A percentile compares a stretch with the other conserved stretches of the same genome.
phyloP scores from a whole-genome alignment of 805 yeast genomes.

The Yamadazyma phyllophila region DNA sequence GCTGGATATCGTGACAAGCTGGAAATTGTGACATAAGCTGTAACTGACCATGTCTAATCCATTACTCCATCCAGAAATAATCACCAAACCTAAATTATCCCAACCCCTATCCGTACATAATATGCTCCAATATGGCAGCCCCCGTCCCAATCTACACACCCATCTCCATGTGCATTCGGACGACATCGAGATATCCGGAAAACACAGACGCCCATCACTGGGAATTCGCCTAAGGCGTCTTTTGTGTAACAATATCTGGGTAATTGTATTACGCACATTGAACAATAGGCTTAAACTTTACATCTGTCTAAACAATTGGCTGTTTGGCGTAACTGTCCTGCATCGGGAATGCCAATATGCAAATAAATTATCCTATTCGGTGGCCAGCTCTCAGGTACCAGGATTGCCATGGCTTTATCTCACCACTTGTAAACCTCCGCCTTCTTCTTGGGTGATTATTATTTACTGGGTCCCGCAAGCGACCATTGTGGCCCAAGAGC shows the following conservation, averaged over 20 bases:
- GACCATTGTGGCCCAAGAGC: not conserved
- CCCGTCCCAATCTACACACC: not conserved
- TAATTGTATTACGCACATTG: not conserved
- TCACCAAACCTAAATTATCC: no score
- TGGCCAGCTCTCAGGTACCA: constrained; percentile 3
- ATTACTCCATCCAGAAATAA: no score
- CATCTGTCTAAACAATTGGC: constrained; percentile 4
- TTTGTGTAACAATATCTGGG: not conserved
- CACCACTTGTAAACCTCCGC: not conserved
- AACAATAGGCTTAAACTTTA: constrained; percentile 7
- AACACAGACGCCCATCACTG: not conserved
- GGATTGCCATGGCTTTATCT: not conserved
- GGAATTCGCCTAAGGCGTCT: constrained; percentile 3
- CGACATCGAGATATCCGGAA: not conserved
- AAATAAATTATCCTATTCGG: not conserved
- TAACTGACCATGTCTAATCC: no score
- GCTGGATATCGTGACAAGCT: no score
- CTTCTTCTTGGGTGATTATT: not conserved
- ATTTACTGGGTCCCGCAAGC: not conserved
- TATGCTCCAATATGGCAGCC: not conserved
- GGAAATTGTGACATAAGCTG: no score
- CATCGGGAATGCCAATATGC: constrained; percentile 1
- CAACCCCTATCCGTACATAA: no score
- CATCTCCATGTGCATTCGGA: not conserved
- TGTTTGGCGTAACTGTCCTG: constrained; percentile 1